phyloP scores from a whole-genome alignment of 208 protist genomes.

The Acanthamoeba culbertsoni region DNA sequence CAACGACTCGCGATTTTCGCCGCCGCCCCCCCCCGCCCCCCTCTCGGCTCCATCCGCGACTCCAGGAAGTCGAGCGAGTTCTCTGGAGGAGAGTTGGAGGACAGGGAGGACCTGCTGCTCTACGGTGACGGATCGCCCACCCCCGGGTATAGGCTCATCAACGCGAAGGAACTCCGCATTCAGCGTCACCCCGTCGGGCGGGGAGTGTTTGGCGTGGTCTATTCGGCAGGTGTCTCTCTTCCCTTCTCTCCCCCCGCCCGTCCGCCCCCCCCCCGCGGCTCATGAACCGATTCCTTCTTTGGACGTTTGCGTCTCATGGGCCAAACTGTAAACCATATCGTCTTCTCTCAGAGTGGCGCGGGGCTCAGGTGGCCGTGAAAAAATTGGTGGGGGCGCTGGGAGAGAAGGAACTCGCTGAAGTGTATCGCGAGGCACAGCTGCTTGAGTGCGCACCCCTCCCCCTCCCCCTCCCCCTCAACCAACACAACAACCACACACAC shows the following conservation, averaged over 20 bases:
- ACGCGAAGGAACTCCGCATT: neutral
- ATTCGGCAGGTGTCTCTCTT: neutral
- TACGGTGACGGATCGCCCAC: neutral
- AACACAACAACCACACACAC: neutral
- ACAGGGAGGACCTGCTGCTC: neutral
- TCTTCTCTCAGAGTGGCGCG: neutral
- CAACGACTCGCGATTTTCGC: too few relatives aligned
- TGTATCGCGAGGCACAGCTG: neutral
- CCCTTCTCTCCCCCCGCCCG: too few relatives aligned
- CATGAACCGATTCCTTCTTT: too few relatives aligned
- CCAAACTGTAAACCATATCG: too few relatives aligned
- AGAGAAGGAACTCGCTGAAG: constrained; percentile 8
- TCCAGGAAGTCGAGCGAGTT: constrained; percentile 36
- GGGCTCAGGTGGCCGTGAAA: neutral
- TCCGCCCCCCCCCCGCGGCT: too few relatives aligned
- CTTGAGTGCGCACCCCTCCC: neutral
- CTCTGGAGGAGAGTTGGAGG: neutral
- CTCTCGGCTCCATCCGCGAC: too few relatives aligned
- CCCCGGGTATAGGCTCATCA: neutral
- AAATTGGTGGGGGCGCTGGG: constrained; percentile 23
- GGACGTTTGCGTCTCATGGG: too few relatives aligned
- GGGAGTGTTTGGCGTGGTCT: constrained; percentile 10
- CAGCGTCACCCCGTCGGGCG: neutral
- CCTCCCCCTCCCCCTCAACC: neutral
- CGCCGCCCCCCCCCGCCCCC: too few relatives aligned